phyloP scores from a whole-genome alignment of 331 rosid species.

The Prunus yedoensis region DNA sequence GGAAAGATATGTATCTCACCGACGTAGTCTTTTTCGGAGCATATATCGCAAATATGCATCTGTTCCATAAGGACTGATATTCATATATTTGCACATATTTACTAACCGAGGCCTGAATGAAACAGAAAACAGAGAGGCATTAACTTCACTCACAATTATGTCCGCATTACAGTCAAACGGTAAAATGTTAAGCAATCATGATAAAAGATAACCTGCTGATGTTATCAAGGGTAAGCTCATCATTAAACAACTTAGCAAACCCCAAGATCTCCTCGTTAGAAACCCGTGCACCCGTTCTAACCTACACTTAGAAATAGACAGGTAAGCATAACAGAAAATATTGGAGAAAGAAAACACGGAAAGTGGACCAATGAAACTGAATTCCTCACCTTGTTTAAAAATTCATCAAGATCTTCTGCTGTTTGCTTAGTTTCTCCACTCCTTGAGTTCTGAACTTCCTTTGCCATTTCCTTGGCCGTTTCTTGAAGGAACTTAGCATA shows the following conservation, averaged over 20 bases:
- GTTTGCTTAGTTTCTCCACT: constrained; percentile 91
- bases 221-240: constrained; percentile 94
- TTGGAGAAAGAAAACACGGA: constrained; percentile 25
- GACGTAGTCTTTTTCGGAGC: too few relatives aligned
- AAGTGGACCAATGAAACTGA: constrained; percentile 13
- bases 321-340: background rate
- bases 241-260: constrained; percentile 92
- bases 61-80: constrained; percentile 52
- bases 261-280: constrained; percentile 90
- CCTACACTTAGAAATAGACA: constrained; percentile 48
- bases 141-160: constrained; percentile 14
- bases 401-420: constrained; percentile 91
- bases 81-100: constrained; percentile 99
- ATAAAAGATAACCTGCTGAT: constrained; percentile 71
- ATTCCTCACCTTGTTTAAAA: constrained; percentile 58
- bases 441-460: constrained; percentile 83
- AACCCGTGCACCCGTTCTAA: constrained; percentile 76
- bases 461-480: constrained; percentile 97
- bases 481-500: constrained; percentile 95
- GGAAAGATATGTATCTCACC: background rate
- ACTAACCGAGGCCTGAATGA: constrained; percentile 80
- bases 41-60: background rate
- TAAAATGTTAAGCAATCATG: constrained; percentile 11
- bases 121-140: constrained; percentile 14
- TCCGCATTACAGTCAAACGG: constrained; percentile 20